Base-by-base conservation (phyloP, 2,329 filamentous ascomycete genomes). In the Penicillium glabrum region DNA sequence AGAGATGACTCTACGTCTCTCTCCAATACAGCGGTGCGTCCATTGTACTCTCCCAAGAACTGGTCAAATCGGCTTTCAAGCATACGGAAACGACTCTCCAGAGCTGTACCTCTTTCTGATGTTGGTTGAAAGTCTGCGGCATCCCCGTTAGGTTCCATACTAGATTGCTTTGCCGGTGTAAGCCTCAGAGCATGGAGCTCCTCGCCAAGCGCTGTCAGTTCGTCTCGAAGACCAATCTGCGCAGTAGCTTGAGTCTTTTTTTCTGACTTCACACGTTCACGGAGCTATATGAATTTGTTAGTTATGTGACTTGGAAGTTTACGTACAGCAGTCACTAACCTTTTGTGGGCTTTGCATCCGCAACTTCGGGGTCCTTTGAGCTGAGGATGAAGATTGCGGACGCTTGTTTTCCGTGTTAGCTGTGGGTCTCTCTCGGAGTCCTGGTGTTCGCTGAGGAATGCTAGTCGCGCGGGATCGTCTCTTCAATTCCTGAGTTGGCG, bases 201-300 rank as follows among this genome's bases (percentile, higher is more conserved):
- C 56, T 91, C 86, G 1, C 89, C 85, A 65, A 97, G 93, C 61
- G 89, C 88, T 50, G 85, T 85, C 9, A 97, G 79, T 70, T 97
- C 93, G 5, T 86, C 84, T 71, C 89, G 86, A 14, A 97, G 75
- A 3, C 83, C 83, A 3, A 83, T 81, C 59, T 93, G 90, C 0
- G 88, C 86, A 9, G 87, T 85, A 5, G 86, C 85, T 16, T 93
- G 85, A 0, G 87, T 84, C 54, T 84, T 86, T 73, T 92, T 91
- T 72, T 96, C 92, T 47, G 85, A 87, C 66, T 93, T 89, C 0
- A 97, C 81, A 33, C 93, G 88, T 76, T 97, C 93, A 19, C 93
- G 89, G 44, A 87, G 77, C 74, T 78, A 50, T 7, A 27, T 27
- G 3, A n/a, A 14, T 13, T 21, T 7, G 11, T 50, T 29, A 50